Base-by-base conservation (phyloP, 441 rosid species). In the Adansonia gregorii region DNA sequence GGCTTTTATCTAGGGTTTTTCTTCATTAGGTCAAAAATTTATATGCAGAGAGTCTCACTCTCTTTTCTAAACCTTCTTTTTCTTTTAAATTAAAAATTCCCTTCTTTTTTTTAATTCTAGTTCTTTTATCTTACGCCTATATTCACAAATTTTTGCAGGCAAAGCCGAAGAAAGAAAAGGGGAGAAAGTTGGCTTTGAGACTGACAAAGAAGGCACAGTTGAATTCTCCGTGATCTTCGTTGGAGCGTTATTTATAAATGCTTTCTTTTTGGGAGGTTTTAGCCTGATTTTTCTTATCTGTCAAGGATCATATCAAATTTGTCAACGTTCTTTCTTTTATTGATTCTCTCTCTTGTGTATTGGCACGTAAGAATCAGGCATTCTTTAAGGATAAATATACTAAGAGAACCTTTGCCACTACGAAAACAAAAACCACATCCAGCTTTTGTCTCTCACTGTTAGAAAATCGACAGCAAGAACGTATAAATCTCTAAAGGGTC, bases 321-420 rank as follows among this genome's bases (percentile, higher is more conserved):
- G 83, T 81, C 83, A 72, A 81, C 67, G 11, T 54, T 51, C 24
- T 81, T 63, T 77, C 20, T 67, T 59, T 74, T 70, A 60, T 71
- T 77, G 66, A 48, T 68, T 78, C 72, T 77, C 72, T 7, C 48
- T 67, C 83, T 76, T 80, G 68, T 70, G 75, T 84, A 84, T 75
- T 78, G 80, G 76, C 72, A 74, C 79, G 82, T 84, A 78, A 82
- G 66, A 74, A 72, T 54, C 79, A 54, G 61, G 71, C 70, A 69
- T 63, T 19, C 59, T 79, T 5, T 27, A 2, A 35, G 56, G n/a
- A 19, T 45, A 20, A 10, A 19, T 67, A 46, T 45, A 22, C 61
- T 22, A 67, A 61, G 59, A 73, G 55, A 52, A 77, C 43, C 61
- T 51, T 78, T 78, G 75, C 72, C 75, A 51, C 78, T 74, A 69